Evolutionary conservation across 352 stramenopile genomes (phyloP).

Genomic region (Globisporangium sylvaticum): DNA sequence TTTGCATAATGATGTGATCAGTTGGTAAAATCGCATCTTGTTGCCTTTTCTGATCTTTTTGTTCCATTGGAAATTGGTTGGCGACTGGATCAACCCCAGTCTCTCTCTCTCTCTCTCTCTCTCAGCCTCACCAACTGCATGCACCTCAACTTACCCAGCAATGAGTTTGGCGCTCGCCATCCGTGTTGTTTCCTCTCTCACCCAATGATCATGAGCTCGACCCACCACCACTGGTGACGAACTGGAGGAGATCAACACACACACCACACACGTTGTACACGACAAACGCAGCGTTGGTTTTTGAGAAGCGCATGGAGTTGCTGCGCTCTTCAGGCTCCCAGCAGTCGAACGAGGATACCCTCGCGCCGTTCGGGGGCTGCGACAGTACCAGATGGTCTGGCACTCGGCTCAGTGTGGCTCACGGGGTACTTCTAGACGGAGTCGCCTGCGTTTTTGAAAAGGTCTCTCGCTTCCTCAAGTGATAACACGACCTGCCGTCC

Average conservation of each 20-base stretch:
- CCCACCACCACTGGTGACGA: neutral
- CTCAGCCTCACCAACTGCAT: neutral
- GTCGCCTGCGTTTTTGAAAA: neutral
- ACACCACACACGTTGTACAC: neutral
- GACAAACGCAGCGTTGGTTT: neutral
- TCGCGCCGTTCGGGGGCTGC: too few species aligned
- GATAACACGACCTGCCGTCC: neutral
- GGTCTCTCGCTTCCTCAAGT: neutral
- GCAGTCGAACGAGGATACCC: too few species aligned
- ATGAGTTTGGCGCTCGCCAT: neutral
- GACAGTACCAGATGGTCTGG: neutral
- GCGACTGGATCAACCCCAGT: neutral
- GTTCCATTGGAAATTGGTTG: neutral
- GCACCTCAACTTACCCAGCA: too few species aligned
- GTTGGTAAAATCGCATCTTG: too few species aligned
- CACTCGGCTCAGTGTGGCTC: neutral
- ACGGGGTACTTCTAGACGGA: neutral
- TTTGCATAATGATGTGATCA: neutral
- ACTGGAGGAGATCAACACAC: neutral
- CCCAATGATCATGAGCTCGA: neutral
- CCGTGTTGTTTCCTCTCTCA: neutral
- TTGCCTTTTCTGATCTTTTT: neutral
- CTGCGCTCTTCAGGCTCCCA: too few species aligned
- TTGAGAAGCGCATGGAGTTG: too few species aligned
- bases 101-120: too few species aligned